Base-by-base conservation (phyloP, 2,329 filamentous ascomycete species). In the Aspergillus costaricaensis region DNA sequence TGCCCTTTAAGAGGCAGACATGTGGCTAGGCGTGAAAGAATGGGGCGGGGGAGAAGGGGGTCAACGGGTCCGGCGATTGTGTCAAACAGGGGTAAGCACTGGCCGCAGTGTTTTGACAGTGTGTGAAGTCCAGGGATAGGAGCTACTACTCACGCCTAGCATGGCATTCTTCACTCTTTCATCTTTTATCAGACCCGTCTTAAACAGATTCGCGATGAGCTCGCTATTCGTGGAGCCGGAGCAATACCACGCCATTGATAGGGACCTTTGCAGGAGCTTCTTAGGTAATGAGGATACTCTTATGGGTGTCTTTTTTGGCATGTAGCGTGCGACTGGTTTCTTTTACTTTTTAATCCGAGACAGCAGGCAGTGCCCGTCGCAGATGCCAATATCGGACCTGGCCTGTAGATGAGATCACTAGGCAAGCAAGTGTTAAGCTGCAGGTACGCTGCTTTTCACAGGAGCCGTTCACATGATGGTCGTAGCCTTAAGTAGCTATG, bases 221-320 rank as follows among this genome's bases (percentile, higher is more conserved):
- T 88, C 87, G 43, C 79, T 77, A 75, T 98, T 97, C 27, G 87
- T 86, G 4, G 79, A 78, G 62, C 92, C 94, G 6, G 89, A 90
- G 76, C 90, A 92, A 67, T 87, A 86, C 95, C 95, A 99, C 61
- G 94, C 93, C 95, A 99, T 98, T 61, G 64, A 67, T 23, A 64
- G 52, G 27, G 55, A 41, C 53, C 52, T 68, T 59, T 19, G 59
- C 49, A 53, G 53, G 19, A 32, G 51, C 53, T 60, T 61, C 7
- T 30, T 60, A 27, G 36, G 21, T 47, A 30, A 8, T 55, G 27
- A n/a, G 15, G 25, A 7, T n/a, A 25, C 39, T 47, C 36, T 36
- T 58, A 21, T 44, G 17, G n/a, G 19, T 6, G 21, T 27, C 15
- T 32, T 54, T 43, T 15, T 58, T 1, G 64, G 36, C 65, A 68